Percentiles rank a stretch among this genome's conserved stretches.
Conservation (phyloP, 1,284 basidiomycete species). For the Rhodotorula sp. region DNA sequence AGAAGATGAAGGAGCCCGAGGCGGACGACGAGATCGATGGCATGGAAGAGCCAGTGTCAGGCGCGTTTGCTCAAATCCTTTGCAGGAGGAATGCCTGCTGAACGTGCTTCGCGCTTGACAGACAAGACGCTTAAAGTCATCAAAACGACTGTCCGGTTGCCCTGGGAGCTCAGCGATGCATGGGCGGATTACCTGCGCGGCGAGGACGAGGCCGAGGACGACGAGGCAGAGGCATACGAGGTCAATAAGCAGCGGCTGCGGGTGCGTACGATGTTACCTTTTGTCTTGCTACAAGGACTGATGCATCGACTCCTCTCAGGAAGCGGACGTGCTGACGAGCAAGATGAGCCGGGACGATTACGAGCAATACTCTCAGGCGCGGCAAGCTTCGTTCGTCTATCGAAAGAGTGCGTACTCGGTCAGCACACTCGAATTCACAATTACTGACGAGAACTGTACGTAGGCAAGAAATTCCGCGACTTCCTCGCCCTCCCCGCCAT, state of each 20-base stretch:
- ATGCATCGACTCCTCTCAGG: too few relatives aligned
- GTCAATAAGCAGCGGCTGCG: constrained; percentile 84
- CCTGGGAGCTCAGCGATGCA: constrained; percentile 92
- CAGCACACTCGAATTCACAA: not conserved
- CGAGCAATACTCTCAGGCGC: constrained; percentile 94
- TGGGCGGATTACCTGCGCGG: constrained; percentile 81
- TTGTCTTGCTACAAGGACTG: too few relatives aligned
- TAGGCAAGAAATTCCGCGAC: constrained; percentile 91
- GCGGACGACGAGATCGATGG: constrained; percentile 46
- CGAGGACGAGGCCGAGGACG: constrained; percentile 81
- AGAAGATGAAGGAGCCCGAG: constrained; percentile 53
- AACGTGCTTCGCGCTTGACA: not conserved
- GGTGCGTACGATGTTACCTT: too few relatives aligned
- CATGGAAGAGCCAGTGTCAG: constrained; percentile 67
- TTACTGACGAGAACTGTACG: not conserved
- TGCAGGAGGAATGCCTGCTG: not conserved
- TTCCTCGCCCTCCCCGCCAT: constrained; percentile 88
- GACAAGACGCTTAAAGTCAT: constrained; percentile 28
- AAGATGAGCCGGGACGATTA: constrained; percentile 97
- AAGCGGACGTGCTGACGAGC: constrained; percentile 91
- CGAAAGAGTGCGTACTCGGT: constrained; percentile 67
- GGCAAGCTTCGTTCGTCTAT: constrained; percentile 95
- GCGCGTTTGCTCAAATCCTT: constrained; percentile 54
- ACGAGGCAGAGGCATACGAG: constrained; percentile 92
- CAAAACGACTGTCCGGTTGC: constrained; percentile 90